These are phyloP conservation scores for Wickerhamomyces strasburgensis DNA, from an alignment of 805 yeast species.

Conservation along the genomic window DNA sequence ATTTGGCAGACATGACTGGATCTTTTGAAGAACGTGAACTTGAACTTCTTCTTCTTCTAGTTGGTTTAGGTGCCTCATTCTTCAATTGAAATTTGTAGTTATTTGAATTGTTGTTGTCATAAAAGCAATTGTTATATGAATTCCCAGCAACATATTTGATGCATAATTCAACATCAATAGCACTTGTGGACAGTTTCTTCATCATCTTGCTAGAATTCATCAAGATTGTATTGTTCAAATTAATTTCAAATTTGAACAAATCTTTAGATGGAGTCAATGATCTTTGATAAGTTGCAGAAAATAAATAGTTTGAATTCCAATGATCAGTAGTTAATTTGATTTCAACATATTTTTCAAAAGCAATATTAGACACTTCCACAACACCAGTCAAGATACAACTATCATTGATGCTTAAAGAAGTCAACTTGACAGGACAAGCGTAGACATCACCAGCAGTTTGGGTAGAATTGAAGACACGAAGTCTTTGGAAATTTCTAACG, in stretches of 20 bases:
- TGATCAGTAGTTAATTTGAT: slow-evolving; percentile 46
- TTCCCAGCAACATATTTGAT: slow-evolving; percentile 33
- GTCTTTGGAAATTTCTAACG: no score
- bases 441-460: slow-evolving; percentile 1
- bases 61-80: slow-evolving; percentile 11
- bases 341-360: slow-evolving; percentile 35
- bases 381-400: slow-evolving; percentile 34
- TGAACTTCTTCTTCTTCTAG: slow-evolving; percentile 1
- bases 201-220: slow-evolving; percentile 10
- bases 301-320: slow-evolving; percentile 46
- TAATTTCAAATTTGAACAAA: slow-evolving; percentile 46
- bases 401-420: slow-evolving; percentile 36
- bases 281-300: slow-evolving; percentile 22
- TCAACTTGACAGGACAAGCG: slow-evolving; percentile 33
- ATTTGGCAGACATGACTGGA: neutral
- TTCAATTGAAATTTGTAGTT: slow-evolving; percentile 34
- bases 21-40: neutral
- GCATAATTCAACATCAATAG: slow-evolving; percentile 31
- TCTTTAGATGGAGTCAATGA: slow-evolving; percentile 28
- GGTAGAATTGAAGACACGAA: neutral
- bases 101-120: slow-evolving; percentile 37
- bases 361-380: slow-evolving; percentile 34
- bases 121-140: slow-evolving; percentile 19
- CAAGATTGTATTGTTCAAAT: slow-evolving; percentile 28
- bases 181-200: slow-evolving; percentile 10